phyloP scores from a whole-genome alignment of 352 stramenopile species.

The Pythium rhizo-oryzae region DNA sequence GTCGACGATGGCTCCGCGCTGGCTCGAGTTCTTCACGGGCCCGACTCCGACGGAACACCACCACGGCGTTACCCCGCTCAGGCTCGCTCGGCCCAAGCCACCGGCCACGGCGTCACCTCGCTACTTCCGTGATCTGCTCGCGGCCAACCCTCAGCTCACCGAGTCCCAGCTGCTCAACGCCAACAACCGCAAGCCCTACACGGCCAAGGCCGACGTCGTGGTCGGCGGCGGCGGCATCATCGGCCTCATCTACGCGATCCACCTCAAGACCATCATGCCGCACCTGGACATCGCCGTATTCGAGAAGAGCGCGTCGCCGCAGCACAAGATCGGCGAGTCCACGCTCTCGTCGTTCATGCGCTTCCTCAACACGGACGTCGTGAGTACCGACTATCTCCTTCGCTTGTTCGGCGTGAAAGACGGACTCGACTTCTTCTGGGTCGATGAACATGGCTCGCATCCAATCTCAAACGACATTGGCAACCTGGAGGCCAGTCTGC shows the following conservation, averaged over 20 bases:
- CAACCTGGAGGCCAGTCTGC: neutral
- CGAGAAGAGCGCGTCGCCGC: slow-evolving; percentile 16
- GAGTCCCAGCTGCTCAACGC: slow-evolving; percentile 14
- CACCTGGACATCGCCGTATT: slow-evolving; percentile 14
- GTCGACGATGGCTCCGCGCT: too few relatives aligned
- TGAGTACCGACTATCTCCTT: slow-evolving; percentile 4
- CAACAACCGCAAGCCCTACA: slow-evolving; percentile 12
- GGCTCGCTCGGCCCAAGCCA: neutral
- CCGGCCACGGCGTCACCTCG: neutral
- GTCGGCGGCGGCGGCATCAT: slow-evolving; percentile 15
- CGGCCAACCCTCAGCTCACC: slow-evolving; percentile 1
- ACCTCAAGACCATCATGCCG: slow-evolving; percentile 24
- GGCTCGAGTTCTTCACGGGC: too few relatives aligned
- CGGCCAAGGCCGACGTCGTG: slow-evolving; percentile 8
- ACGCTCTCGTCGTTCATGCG: slow-evolving; percentile 20
- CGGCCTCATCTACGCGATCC: slow-evolving; percentile 18
- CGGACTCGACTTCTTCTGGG: slow-evolving; percentile 10
- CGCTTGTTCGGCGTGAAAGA: slow-evolving; percentile 18
- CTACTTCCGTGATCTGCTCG: slow-evolving; percentile 11
- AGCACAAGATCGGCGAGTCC: slow-evolving; percentile 22
- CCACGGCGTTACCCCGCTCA: too few relatives aligned
- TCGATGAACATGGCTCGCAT: slow-evolving; percentile 3
- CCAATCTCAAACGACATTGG: neutral
- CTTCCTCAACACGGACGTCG: slow-evolving; percentile 14
- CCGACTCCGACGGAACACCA: too few relatives aligned